These are phyloP conservation scores for Kwoniella bestiolae DNA, from an alignment of 768 basidiomycete genomes.

Conservation along the genomic window DNA sequence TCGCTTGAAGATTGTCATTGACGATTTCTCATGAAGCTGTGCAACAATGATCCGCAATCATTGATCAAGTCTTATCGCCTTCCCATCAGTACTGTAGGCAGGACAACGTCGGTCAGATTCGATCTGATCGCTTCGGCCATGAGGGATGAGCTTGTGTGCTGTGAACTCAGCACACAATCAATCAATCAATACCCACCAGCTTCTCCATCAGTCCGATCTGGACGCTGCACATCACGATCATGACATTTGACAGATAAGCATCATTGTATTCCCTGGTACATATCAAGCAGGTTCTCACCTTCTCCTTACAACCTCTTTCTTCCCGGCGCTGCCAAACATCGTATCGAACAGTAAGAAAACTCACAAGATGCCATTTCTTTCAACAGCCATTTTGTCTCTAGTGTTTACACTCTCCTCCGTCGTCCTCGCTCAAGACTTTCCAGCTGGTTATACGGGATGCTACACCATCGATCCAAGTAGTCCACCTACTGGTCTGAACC, in stretches of 20 bases:
- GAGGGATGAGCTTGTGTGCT: neutral
- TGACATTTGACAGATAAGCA: neutral
- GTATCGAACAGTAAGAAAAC: neutral
- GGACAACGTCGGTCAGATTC: too few species aligned
- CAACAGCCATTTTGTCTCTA: neutral
- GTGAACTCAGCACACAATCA: neutral
- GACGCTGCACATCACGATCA: neutral
- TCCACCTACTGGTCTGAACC: neutral
- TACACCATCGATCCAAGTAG: constrained; percentile 2
- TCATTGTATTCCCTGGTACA: neutral
- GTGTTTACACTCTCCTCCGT: neutral
- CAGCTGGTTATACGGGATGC: constrained; percentile 2
- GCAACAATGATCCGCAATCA: too few species aligned
- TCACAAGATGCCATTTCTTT: neutral
- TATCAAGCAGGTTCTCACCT: neutral
- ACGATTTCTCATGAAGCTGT: too few species aligned
- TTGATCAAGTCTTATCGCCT: too few species aligned
- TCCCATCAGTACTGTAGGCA: too few species aligned
- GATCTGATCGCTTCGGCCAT: neutral
- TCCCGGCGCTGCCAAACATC: neutral
- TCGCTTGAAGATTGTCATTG: too few species aligned
- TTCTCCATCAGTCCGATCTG: too few species aligned
- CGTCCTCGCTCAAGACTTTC: neutral
- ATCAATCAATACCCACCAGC: neutral
- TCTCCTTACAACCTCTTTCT: neutral